A percentile compares a stretch with the other conserved stretches of the same genome.
Conservation (phyloP, 1,139 yeast genomes). For the Geotrichum candidum region DNA sequence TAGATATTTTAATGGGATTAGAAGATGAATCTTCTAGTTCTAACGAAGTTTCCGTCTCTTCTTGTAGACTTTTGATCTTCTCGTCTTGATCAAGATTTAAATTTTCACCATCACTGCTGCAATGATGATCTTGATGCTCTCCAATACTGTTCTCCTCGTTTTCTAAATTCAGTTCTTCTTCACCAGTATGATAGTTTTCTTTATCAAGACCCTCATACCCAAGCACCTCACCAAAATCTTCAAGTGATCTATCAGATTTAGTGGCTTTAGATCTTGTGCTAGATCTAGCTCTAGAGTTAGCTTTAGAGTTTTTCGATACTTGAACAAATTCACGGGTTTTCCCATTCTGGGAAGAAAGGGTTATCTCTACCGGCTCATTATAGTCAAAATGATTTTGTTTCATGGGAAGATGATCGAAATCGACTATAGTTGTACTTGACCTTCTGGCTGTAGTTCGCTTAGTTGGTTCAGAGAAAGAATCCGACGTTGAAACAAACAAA, state of each 20-base stretch:
- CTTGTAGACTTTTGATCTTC: conserved; percentile 16
- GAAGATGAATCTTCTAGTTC: conserved; percentile 13
- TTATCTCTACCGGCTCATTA: conserved; percentile 1
- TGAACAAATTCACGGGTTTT: not conserved
- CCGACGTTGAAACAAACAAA: not conserved
- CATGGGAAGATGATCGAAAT: not conserved
- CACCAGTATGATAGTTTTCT: not conserved
- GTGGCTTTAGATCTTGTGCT: not conserved
- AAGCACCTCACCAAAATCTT: conserved; percentile 6
- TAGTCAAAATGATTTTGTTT: not conserved
- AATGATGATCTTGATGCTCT: not conserved
- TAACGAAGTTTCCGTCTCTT: conserved; percentile 13
- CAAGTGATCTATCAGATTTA: not conserved
- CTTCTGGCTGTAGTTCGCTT: not conserved
- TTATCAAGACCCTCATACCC: not conserved
- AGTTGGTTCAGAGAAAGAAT: not conserved
- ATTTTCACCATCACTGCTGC: not conserved
- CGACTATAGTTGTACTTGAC: not conserved
- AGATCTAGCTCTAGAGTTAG: not conserved
- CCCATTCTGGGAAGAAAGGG: not conserved
- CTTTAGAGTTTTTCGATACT: not conserved
- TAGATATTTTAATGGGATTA: conserved; percentile 3
- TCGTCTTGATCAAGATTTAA: conserved; percentile 1
- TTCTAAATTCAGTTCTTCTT: conserved; percentile 14
- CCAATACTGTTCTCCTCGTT: conserved; percentile 18